Conservation (phyloP, 768 basidiomycete species). For the Auriscalpium orientale region DNA sequence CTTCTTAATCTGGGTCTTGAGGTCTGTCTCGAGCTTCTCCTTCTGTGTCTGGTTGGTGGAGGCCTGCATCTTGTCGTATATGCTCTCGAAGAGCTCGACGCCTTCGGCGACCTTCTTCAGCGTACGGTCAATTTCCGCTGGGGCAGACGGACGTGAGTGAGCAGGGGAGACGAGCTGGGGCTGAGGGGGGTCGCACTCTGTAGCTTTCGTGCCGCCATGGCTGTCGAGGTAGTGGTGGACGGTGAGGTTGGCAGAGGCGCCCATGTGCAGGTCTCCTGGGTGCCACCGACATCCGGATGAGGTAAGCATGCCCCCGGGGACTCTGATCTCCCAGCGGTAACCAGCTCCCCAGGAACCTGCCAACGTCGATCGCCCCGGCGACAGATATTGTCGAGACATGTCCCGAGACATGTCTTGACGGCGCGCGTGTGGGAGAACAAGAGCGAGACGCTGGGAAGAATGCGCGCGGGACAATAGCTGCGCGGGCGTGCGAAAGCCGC, state of each 20-base stretch:
- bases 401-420: too few species aligned
- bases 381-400: neutral
- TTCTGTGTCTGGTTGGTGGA: conserved; percentile 96
- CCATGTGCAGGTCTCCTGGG: neutral
- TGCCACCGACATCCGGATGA: neutral
- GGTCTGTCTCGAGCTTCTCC: conserved; percentile 92
- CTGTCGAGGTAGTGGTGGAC: conserved; percentile 20
- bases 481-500: conserved; percentile 8
- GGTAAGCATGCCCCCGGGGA: neutral
- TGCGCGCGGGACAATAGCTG: neutral
- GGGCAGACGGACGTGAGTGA: neutral
- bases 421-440: neutral
- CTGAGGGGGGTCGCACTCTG: conserved; percentile 47
- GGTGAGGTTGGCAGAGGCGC: neutral
- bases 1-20: conserved; percentile 99
- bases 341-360: neutral
- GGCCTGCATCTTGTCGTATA: conserved; percentile 97
- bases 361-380: neutral
- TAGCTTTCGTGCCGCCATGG: conserved; percentile 86
- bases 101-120: conserved; percentile 96
- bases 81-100: conserved; percentile 89
- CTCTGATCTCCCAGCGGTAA: neutral
- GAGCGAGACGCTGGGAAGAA: neutral
- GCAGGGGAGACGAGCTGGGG: too few species aligned
- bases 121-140: conserved; percentile 98